phyloP scores from a whole-genome alignment of 2,329 filamentous ascomycete genomes.

The Coniochaeta sp. region DNA sequence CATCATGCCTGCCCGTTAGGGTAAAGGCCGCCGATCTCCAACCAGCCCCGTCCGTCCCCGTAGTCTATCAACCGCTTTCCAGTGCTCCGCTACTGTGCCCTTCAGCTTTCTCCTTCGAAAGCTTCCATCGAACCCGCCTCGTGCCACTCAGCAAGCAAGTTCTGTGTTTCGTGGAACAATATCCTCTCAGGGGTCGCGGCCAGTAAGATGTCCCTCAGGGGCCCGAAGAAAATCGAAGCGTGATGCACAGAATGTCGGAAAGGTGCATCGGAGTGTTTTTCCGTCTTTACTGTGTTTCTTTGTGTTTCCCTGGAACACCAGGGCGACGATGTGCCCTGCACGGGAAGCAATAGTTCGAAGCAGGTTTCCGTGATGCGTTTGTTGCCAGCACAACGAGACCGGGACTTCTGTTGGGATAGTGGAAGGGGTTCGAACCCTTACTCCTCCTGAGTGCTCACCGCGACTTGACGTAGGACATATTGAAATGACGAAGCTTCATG shows the following conservation, averaged over 20 bases:
- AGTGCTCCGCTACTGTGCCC: too few relatives aligned
- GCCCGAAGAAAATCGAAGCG: not conserved
- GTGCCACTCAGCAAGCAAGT: not conserved
- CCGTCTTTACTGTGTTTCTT: not conserved
- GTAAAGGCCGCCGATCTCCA: too few relatives aligned
- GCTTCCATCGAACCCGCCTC: not conserved
- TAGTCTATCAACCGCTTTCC: too few relatives aligned
- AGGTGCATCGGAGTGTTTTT: not conserved
- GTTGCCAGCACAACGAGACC: not conserved
- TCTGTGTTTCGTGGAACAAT: not conserved
- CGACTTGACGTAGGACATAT: slow-evolving; percentile 3
- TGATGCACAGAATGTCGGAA: not conserved
- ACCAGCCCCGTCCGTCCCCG: too few relatives aligned
- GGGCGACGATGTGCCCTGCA: not conserved
- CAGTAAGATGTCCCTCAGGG: not conserved
- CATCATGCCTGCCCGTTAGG: too few relatives aligned
- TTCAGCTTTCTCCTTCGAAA: not conserved
- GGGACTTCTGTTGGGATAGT: not conserved
- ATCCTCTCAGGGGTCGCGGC: not conserved
- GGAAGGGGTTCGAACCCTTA: not conserved
- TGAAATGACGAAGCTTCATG: not conserved
- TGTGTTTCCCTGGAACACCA: not conserved
- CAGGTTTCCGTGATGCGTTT: not conserved
- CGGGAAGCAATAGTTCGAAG: not conserved
- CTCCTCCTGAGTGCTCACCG: too few relatives aligned